A percentile compares a stretch with the other conserved stretches of the same genome.
phyloP scores from a whole-genome alignment of 768 basidiomycete species.

The Auricularia cornea region DNA sequence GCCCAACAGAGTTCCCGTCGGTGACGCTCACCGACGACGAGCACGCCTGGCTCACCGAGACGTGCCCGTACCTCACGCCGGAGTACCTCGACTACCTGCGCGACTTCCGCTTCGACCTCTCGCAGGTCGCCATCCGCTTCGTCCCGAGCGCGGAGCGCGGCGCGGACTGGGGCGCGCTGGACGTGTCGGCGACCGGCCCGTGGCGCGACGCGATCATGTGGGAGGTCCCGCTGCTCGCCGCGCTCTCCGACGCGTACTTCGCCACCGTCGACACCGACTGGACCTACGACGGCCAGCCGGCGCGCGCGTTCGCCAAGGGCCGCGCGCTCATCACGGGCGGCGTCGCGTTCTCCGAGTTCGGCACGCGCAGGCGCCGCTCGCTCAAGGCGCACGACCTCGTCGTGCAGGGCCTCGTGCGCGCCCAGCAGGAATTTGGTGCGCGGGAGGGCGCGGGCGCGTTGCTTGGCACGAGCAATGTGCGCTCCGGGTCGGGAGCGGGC shows the following conservation, averaged over 20 bases:
- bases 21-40: conserved; percentile 55
- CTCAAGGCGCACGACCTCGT: conserved; percentile 72
- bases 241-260: conserved; percentile 87
- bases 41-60: conserved; percentile 49
- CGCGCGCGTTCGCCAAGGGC: conserved; percentile 66
- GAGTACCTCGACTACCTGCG: conserved; percentile 73
- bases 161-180: conserved; percentile 46
- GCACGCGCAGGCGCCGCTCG: conserved; percentile 72
- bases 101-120: conserved; percentile 60
- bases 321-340: conserved; percentile 50
- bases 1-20: conserved; percentile 53
- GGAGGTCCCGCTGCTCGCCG: conserved; percentile 94
- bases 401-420: conserved; percentile 58
- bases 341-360: conserved; percentile 77
- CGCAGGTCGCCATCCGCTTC: conserved; percentile 62
- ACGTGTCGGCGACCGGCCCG: conserved; percentile 63
- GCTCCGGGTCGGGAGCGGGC: conserved; percentile 10
- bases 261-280: conserved; percentile 66
- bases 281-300: conserved; percentile 79
- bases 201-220: conserved; percentile 88
- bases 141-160: conserved; percentile 41
- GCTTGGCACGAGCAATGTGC: conserved; percentile 86
- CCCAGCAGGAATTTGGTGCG: conserved; percentile 37
- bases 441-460: conserved; percentile 41
- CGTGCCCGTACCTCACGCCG: conserved; percentile 66